These are phyloP conservation scores for Tricholoma matsutake DNA, from an alignment of 768 basidiomycete species.

Conservation along the genomic window DNA sequence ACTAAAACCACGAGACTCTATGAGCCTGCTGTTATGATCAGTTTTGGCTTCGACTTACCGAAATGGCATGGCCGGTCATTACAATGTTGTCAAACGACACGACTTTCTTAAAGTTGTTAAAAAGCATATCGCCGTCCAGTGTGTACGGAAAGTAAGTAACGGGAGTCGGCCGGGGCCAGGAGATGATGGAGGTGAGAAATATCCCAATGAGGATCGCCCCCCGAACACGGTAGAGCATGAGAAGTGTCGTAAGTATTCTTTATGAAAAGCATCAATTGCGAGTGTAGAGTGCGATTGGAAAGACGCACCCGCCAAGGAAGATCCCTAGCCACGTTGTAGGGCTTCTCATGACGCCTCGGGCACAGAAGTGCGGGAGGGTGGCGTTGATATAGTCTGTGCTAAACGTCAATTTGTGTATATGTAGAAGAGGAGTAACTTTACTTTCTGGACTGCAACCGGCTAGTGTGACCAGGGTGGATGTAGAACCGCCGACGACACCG, in stretches of 20 bases:
- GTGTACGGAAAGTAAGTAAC: conserved; percentile 85
- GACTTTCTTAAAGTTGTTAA: conserved; percentile 83
- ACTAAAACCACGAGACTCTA: conserved; percentile 30
- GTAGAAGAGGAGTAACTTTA: conserved; percentile 11
- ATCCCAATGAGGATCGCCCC: conserved; percentile 84
- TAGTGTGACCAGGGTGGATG: conserved; percentile 65
- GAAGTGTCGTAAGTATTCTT: conserved; percentile 70
- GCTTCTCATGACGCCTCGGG: conserved; percentile 57
- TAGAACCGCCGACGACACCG: conserved; percentile 72
- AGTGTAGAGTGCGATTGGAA: neutral
- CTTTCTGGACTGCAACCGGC: conserved; percentile 69
- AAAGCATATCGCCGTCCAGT: conserved; percentile 60
- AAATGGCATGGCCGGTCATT: conserved; percentile 62
- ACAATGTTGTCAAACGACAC: conserved; percentile 68
- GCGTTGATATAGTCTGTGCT: conserved; percentile 40
- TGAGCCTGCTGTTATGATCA: conserved; percentile 2
- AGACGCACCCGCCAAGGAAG: conserved; percentile 71
- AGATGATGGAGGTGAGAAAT: conserved; percentile 79
- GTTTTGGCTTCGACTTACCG: conserved; percentile 41
- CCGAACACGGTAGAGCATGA: conserved; percentile 84
- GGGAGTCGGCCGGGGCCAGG: conserved; percentile 80
- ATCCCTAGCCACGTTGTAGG: conserved; percentile 90
- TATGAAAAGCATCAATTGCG: neutral
- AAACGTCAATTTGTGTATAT: neutral
- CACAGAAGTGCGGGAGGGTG: conserved; percentile 58